These are phyloP conservation scores for Tylopilus cervinicoccineus DNA, from an alignment of 768 basidiomycete species.

Conservation along the genomic window DNA sequence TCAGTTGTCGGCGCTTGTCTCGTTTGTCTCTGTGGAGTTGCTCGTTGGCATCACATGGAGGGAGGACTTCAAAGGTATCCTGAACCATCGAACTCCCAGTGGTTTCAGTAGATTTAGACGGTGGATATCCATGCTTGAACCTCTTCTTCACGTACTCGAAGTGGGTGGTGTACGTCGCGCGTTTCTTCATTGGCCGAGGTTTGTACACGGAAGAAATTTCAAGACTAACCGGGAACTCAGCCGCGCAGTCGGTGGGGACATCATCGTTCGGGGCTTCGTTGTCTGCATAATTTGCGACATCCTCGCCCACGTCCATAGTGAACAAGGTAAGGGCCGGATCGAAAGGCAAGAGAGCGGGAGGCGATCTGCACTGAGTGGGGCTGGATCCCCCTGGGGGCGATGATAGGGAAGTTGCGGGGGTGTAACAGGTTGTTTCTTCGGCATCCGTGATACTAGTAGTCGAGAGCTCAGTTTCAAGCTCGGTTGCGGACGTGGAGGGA, in stretches of 20 bases:
- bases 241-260: not conserved
- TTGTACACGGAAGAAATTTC: constrained; percentile 73
- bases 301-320: constrained; percentile 45
- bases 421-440: constrained; percentile 27
- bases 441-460: constrained; percentile 37
- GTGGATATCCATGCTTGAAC: constrained; percentile 27
- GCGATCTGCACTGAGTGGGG: not conserved
- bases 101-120: constrained; percentile 1
- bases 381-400: constrained; percentile 4
- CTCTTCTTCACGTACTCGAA: constrained; percentile 14
- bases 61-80: not conserved
- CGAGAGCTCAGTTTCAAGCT: constrained; percentile 37
- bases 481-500: constrained; percentile 35
- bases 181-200: constrained; percentile 59
- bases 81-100: not conserved
- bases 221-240: constrained; percentile 46
- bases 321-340: constrained; percentile 35
- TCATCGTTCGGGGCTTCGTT: constrained; percentile 15
- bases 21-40: constrained; percentile 41
- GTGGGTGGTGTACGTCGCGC: constrained; percentile 26
- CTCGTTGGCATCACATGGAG: constrained; percentile 28
- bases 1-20: constrained; percentile 51
- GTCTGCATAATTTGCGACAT: constrained; percentile 31
- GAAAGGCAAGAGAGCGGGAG: constrained; percentile 19
- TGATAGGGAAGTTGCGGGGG: constrained; percentile 5